Percentiles rank a stretch among this genome's conserved stretches.
phyloP scores from a whole-genome alignment of 164 flowering plant genomes.

The Buxus sempervirens region DNA sequence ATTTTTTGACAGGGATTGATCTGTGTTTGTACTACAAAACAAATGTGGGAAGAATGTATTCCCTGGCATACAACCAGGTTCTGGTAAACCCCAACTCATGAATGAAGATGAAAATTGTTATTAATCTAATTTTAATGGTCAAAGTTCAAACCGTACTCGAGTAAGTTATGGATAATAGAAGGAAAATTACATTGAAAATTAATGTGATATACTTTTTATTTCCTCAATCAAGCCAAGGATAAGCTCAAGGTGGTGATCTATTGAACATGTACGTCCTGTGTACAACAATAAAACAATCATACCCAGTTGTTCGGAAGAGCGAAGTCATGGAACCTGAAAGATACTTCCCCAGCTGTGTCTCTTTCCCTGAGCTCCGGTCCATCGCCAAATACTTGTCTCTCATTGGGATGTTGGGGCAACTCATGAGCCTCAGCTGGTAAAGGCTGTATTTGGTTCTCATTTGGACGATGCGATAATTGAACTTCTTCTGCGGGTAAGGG shows the following conservation, averaged over 20 bases:
- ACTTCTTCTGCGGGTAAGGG: conserved; percentile 34
- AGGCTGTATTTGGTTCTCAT: conserved; percentile 38
- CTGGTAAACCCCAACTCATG: conserved; percentile 27
- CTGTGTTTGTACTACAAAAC: conserved; percentile 36
- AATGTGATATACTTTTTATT: no score
- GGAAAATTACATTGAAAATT: no score
- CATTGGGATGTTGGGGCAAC: conserved; percentile 13
- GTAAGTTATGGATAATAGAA: no score
- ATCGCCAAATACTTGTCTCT: conserved; percentile 11
- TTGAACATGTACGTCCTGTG: no score
- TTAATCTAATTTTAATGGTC: no score
- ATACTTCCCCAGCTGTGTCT: conserved; percentile 64
- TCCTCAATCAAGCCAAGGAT: no score
- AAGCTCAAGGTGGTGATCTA: no score
- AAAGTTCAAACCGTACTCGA: no score
- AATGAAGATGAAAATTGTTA: no score
- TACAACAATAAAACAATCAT: conserved; percentile 11
- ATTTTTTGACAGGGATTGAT: conserved; percentile 19
- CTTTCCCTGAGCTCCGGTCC: conserved; percentile 28
- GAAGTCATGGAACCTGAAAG: conserved; percentile 62
- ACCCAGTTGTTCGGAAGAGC: conserved; percentile 62
- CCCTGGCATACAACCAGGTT: conserved; percentile 41
- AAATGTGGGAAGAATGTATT: conserved; percentile 31
- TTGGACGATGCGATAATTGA: conserved; percentile 20
- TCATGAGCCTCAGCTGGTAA: conserved; percentile 28